These are phyloP conservation scores for Nakazawaea wyomingensis DNA, from an alignment of 805 yeast species.

Conservation along the genomic window DNA sequence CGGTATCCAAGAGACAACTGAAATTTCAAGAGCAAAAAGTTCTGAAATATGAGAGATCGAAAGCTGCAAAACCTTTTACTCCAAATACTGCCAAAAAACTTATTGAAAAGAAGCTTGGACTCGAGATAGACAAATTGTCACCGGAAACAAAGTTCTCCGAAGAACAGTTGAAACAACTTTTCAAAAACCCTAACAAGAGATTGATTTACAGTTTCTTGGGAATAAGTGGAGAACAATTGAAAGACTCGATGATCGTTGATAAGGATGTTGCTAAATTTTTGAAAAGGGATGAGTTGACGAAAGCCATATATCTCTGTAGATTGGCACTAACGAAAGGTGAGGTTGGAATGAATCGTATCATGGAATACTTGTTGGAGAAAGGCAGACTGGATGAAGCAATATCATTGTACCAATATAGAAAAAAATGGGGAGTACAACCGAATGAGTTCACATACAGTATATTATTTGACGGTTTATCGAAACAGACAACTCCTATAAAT, in stretches of 20 bases:
- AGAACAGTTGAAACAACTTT: slow-evolving; percentile 21
- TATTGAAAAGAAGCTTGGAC: slow-evolving; percentile 18
- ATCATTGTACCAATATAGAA: slow-evolving; percentile 46
- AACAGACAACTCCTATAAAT: slow-evolving; percentile 17
- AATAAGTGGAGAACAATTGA: slow-evolving; percentile 48
- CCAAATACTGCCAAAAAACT: slow-evolving; percentile 24
- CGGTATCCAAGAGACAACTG: slow-evolving; percentile 1
- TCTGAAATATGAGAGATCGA: slow-evolving; percentile 14
- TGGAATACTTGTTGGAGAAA: slow-evolving; percentile 40
- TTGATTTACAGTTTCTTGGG: slow-evolving; percentile 54
- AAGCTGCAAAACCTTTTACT: slow-evolving; percentile 20
- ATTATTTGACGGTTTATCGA: slow-evolving; percentile 40
- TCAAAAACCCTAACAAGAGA: slow-evolving; percentile 29
- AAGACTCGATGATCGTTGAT: slow-evolving; percentile 53
- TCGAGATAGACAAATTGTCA: slow-evolving; percentile 19
- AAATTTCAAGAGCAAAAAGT: slow-evolving; percentile 6
- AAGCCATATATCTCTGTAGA: slow-evolving; percentile 49
- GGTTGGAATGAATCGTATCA: slow-evolving; percentile 60
- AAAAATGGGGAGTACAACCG: slow-evolving; percentile 54
- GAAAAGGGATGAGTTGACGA: slow-evolving; percentile 38
- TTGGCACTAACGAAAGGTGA: slow-evolving; percentile 44
- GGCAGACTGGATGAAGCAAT: slow-evolving; percentile 44
- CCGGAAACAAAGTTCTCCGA: slow-evolving; percentile 22
- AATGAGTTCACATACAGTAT: slow-evolving; percentile 45
- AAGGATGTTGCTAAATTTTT: slow-evolving; percentile 50